Evolutionary conservation across 2,329 filamentous ascomycete genomes (phyloP).

Genomic region (Diaporthe longicolla): DNA sequence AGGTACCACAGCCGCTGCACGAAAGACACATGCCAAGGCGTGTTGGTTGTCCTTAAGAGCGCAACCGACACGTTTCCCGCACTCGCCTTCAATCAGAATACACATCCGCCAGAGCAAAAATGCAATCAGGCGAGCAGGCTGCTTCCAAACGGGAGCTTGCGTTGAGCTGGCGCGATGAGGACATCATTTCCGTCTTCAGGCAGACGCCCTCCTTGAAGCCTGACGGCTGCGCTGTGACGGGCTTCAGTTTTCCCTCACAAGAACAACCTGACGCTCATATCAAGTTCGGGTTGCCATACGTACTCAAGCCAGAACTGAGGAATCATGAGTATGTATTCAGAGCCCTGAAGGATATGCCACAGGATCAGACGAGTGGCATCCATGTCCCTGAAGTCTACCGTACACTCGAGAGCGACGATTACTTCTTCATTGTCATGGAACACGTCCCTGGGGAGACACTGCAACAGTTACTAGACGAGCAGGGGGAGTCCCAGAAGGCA

Average conservation of each 20-base stretch:
- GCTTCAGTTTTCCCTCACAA: not conserved
- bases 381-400: slow-evolving; percentile 1
- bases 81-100: too few relatives aligned
- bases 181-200: not conserved
- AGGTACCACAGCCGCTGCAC: too few relatives aligned
- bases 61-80: too few relatives aligned
- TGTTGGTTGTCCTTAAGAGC: too few relatives aligned
- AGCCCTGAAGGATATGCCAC: not conserved
- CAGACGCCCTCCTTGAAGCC: slow-evolving; percentile 3
- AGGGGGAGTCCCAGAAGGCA: not conserved
- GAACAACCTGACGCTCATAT: slow-evolving; percentile 8
- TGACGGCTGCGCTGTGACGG: slow-evolving; percentile 10
- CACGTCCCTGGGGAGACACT: slow-evolving; percentile 2
- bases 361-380: slow-evolving; percentile 8
- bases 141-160: slow-evolving; percentile 16
- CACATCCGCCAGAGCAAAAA: too few relatives aligned
- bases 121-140: too few relatives aligned
- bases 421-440: slow-evolving; percentile 12
- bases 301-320: not conserved
- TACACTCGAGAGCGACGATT: not conserved
- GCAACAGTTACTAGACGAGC: not conserved
- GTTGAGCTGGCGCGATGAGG: slow-evolving; percentile 20
- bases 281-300: not conserved
- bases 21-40: too few relatives aligned
- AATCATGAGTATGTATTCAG: not conserved